Evolutionary conservation across 83 land plant species (phyloP).

Genomic region (Thuja plicata): DNA sequence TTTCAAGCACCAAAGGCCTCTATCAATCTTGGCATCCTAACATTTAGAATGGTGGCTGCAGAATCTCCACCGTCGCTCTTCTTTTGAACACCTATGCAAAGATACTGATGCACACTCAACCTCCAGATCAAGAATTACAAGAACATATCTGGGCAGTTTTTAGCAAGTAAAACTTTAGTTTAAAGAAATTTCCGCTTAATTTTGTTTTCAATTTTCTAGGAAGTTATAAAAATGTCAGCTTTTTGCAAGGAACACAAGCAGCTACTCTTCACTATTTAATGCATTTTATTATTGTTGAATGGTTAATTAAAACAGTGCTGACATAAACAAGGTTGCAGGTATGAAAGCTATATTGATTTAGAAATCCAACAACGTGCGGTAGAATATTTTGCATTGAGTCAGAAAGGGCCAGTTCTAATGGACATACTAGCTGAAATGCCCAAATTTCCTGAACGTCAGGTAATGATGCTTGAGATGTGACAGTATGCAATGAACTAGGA

Average conservation of each 20-base stretch:
- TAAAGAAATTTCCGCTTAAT: not conserved
- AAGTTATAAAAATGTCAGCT: not conserved
- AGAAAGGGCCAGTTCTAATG: conserved; percentile 79
- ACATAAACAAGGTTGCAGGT: conserved; percentile 40
- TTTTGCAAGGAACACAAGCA: not conserved
- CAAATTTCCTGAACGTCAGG: conserved; percentile 98
- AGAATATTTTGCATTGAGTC: conserved; percentile 86
- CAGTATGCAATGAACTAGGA: not conserved
- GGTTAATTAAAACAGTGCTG: not conserved
- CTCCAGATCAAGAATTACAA: conserved; percentile 87
- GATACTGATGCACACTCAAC: conserved; percentile 95
- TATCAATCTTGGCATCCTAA: not conserved
- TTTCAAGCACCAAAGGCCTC: not conserved
- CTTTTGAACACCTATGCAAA: conserved; percentile 95
- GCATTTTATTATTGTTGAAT: not conserved
- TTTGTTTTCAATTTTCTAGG: not conserved
- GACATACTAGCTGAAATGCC: conserved; percentile 99
- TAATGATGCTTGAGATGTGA: conserved; percentile 17
- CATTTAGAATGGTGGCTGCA: conserved; percentile 22
- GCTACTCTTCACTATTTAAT: not conserved
- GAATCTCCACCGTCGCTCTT: conserved; percentile 84
- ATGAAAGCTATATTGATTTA: conserved; percentile 92
- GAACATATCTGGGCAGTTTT: conserved; percentile 83
- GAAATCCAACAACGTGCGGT: conserved; percentile 98
- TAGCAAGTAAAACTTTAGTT: conserved; percentile 51